Evolutionary conservation across 345 rosid species (phyloP).

Genomic region (Luvunga scandens): DNA sequence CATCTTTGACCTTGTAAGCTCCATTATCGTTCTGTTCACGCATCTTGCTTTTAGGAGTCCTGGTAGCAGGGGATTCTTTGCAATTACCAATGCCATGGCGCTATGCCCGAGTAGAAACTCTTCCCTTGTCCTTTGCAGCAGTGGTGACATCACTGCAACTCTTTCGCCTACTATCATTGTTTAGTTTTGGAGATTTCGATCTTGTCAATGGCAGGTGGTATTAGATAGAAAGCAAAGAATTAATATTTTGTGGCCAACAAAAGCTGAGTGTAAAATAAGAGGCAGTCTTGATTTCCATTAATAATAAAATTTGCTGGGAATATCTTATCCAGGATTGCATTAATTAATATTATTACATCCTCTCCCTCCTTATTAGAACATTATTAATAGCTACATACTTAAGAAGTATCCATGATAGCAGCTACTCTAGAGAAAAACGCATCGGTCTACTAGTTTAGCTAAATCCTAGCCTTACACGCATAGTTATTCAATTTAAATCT

Average conservation of each 20-base stretch:
- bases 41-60: constrained; percentile 27
- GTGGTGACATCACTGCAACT: constrained; percentile 73
- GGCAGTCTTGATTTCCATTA: background rate
- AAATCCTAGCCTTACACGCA: background rate
- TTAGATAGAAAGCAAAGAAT: constrained; percentile 13
- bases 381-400: background rate
- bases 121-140: constrained; percentile 47
- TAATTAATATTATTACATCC: background rate
- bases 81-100: constrained; percentile 63
- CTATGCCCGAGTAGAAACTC: constrained; percentile 47
- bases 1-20: constrained; percentile 39
- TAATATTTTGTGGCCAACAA: background rate
- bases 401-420: background rate
- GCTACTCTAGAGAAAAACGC: background rate
- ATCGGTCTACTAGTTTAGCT: background rate
- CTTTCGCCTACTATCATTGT: constrained; percentile 55
- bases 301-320: background rate
- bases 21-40: constrained; percentile 39
- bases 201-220: constrained; percentile 74
- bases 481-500: background rate
- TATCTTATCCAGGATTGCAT: background rate
- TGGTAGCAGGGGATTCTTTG: constrained; percentile 32
- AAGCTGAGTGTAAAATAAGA: background rate
- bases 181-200: constrained; percentile 42
- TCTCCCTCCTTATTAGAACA: background rate